A percentile compares a stretch with the other conserved stretches of the same genome.
Conservation (phyloP, 805 yeast genomes). For the Naumovozyma dairenensis region DNA sequence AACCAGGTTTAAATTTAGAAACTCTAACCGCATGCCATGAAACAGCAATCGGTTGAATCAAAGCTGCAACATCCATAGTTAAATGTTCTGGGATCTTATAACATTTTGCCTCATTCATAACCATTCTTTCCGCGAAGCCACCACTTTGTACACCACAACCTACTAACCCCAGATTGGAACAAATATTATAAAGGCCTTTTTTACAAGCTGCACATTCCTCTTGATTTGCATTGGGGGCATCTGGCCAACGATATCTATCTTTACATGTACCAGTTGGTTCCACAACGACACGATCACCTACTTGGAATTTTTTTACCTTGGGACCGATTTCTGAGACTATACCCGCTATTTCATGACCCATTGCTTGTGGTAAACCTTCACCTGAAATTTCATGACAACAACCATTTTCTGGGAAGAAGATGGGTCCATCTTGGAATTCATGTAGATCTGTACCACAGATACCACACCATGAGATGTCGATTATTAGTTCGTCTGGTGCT, state of each 20-base stretch:
- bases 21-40: slow-evolving; percentile 47
- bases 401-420: slow-evolving; percentile 40
- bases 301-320: slow-evolving; percentile 33
- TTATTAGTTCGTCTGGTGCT: slow-evolving; percentile 33
- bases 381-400: slow-evolving; percentile 30
- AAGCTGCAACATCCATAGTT: slow-evolving; percentile 46
- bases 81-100: slow-evolving; percentile 34
- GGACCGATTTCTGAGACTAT: slow-evolving; percentile 37
- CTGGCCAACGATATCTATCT: slow-evolving; percentile 35
- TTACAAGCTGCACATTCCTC: slow-evolving; percentile 40
- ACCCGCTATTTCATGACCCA: slow-evolving; percentile 51
- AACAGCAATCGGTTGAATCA: slow-evolving; percentile 50
- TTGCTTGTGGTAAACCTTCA: slow-evolving; percentile 33
- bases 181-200: slow-evolving; percentile 43
- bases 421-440: slow-evolving; percentile 49
- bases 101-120: slow-evolving; percentile 33
- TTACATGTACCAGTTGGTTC: slow-evolving; percentile 54
- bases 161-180: slow-evolving; percentile 37
- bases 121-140: slow-evolving; percentile 42
- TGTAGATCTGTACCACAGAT: slow-evolving; percentile 57
- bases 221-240: slow-evolving; percentile 22
- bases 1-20: slow-evolving; percentile 37
- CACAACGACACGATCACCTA: slow-evolving; percentile 52
- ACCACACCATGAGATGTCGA: slow-evolving; percentile 45
- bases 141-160: slow-evolving; percentile 54